Evolutionary conservation across 768 basidiomycete genomes (phyloP), one percentile per base, ranked within the genome.

Genomic region (Termitomyces eurrhizus): DNA sequence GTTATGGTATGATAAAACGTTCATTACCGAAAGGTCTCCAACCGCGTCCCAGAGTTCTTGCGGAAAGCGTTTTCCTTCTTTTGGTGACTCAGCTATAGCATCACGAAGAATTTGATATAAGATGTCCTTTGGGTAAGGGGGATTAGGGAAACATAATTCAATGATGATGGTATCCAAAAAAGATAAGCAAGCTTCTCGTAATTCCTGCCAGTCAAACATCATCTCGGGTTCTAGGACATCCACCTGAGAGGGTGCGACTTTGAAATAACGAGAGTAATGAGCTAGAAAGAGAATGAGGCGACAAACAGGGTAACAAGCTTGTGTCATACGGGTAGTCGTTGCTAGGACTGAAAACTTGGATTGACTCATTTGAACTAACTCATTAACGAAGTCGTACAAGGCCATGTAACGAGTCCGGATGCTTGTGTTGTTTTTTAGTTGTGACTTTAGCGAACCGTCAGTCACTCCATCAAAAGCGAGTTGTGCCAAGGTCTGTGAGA

Each of bases 161-260:
- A 93, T 83, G 62, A 94, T 82, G 60, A 93, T 89, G 0, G 90
- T 91, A 71, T 93, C 92, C 52, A 93, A 72, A 74, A 92, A 92
- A 4, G 92, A 93, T 65, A 81, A 80, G 65, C 88, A 84, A 24
- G 87, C 86, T 35, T 78, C 78, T 65, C 84, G 83, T 62, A 90
- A 72, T 54, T 80, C 80, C 7, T 63, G 74, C 83, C 83, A 87
- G 65, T 90, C 86, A 69, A 94, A 93, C 12, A 81, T 74, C 48
- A 85, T 77, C 62, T 84, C 84, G 13, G 78, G 72, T 37, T 84
- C 80, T 16, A 77, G 77, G 0, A 73, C 72, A 37, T 80, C 76
- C 0, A 64, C 52, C 12, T 64, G 68, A 42, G 58, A 59, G 52
- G 62, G 69, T 62, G 65, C 65, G 64, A 72, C 62, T 71, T 85